Percentiles rank a stretch among this genome's conserved stretches.
Evolutionary conservation across 1,139 yeast species (phyloP).

Genomic region (Wickerhamiella pararugosa): DNA sequence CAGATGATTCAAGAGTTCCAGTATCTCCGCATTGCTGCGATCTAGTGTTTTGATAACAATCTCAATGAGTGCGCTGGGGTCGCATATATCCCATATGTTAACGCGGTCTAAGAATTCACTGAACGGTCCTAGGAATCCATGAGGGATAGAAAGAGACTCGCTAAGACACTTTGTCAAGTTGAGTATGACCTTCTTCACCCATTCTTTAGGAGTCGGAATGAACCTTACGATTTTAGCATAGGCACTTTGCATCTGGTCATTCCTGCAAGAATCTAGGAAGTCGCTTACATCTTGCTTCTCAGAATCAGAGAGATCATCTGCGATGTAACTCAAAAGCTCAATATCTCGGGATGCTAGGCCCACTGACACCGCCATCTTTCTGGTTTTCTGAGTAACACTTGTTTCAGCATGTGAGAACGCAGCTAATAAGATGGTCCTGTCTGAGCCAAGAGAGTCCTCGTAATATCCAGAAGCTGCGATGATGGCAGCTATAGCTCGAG

Average conservation of each 20-base stretch:
- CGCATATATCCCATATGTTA: slow-evolving; percentile 11
- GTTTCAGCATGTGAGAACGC: slow-evolving; percentile 11
- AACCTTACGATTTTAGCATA: background rate
- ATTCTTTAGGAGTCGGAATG: background rate
- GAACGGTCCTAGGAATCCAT: slow-evolving; percentile 5
- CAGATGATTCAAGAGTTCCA: background rate
- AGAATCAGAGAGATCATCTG: too few species aligned
- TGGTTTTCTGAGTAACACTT: slow-evolving; percentile 3
- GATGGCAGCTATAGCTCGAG: slow-evolving; percentile 5
- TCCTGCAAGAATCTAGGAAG: background rate
- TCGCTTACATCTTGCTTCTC: too few species aligned
- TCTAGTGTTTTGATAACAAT: too few species aligned
- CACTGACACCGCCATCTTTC: background rate
- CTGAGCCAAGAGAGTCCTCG: slow-evolving; percentile 1
- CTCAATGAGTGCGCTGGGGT: slow-evolving; percentile 4
- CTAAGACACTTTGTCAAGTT: slow-evolving; percentile 12
- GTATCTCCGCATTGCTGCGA: background rate
- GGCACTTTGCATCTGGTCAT: background rate
- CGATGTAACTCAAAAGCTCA: too few species aligned
- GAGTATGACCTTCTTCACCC: slow-evolving; percentile 13
- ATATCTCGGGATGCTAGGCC: background rate
- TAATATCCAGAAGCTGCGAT: slow-evolving; percentile 6
- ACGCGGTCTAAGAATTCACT: background rate
- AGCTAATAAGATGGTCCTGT: slow-evolving; percentile 11
- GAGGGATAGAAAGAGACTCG: background rate